Base-by-base conservation (phyloP, 768 basidiomycete genomes). In the Neoboletus subvelutipes region DNA sequence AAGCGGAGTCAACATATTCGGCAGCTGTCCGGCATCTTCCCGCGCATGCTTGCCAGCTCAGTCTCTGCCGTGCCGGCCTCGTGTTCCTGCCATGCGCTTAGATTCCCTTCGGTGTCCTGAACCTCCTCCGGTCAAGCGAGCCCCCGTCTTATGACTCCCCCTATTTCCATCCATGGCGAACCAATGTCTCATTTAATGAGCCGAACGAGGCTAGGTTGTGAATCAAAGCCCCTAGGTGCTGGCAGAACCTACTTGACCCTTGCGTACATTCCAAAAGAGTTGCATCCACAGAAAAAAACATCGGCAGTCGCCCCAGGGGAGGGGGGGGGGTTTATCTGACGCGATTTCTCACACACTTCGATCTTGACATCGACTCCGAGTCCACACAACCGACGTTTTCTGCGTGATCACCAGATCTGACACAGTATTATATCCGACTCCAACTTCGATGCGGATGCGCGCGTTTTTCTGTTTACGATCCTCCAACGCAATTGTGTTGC, bases 391-490 rank as follows among this genome's bases (percentile, higher is more conserved):
- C 29, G 34, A 43, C 41, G 24, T 50, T 45, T 50, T 36, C 41
- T 46, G 10, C 10, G 33, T 40, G 29, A 53, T 47, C 46, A 15
- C 42, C 12, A 29, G 51, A 55, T 54, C 51, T 37, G 20, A 52
- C 39, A 50, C 8, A 13, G 26, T 7, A 15, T 40, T 15, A 12
- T 18, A 41, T 45, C n/a, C 45, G 18, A 29, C 41, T 9, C 40
- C 39, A n/a, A 28, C 50, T 56, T 63, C 52, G 41, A 54, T 62
- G 1, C 42, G 31, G n/a, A n/a, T 53, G 39, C 47, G 0, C 47
- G n/a, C n/a, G n/a, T n/a, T 26, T 50, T 61, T 59, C 64, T 49
- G 24, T 22, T 9, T 54, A 3, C 55, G 64, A 67, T 65, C 62
- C 61, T 63, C 61, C 64, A 56, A 31, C 12, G 7, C 34, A 28